Evolutionary conservation across 257 asterid species (phyloP).

Genomic region (Salvia rosmarinus): DNA sequence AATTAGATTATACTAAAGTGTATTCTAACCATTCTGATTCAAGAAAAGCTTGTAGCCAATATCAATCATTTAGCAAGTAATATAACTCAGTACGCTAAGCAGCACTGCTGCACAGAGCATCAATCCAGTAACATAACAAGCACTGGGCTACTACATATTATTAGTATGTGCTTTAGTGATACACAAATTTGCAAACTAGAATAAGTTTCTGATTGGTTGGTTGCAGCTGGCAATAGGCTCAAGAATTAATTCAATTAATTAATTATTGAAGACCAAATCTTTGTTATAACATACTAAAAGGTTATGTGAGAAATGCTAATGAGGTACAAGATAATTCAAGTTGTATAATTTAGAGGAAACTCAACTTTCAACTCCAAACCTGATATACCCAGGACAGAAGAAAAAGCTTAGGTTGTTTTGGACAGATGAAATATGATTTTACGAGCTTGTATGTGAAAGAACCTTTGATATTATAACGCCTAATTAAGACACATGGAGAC

Average conservation of each 20-base stretch:
- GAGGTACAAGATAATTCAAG: background rate
- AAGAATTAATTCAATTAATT: background rate
- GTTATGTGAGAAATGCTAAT: background rate
- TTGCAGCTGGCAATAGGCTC: conserved; percentile 5
- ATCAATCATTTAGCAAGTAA: background rate
- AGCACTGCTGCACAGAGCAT: background rate
- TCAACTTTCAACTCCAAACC: background rate
- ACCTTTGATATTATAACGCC: background rate
- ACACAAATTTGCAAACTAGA: conserved; percentile 14
- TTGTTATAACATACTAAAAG: background rate
- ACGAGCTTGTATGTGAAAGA: background rate
- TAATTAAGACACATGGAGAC: background rate
- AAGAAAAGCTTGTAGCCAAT: background rate
- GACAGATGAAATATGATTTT: background rate
- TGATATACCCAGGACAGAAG: background rate
- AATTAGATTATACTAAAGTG: background rate
- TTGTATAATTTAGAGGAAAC: conserved; percentile 3
- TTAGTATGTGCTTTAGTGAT: background rate
- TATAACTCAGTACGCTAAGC: background rate
- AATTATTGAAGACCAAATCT: background rate
- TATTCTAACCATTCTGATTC: background rate
- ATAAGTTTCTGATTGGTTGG: conserved; percentile 6
- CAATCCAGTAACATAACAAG: background rate
- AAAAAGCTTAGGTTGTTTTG: background rate
- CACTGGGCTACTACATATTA: background rate